phyloP scores from a whole-genome alignment of 139 green algal genomes.

The Desmodesmus armatus region DNA sequence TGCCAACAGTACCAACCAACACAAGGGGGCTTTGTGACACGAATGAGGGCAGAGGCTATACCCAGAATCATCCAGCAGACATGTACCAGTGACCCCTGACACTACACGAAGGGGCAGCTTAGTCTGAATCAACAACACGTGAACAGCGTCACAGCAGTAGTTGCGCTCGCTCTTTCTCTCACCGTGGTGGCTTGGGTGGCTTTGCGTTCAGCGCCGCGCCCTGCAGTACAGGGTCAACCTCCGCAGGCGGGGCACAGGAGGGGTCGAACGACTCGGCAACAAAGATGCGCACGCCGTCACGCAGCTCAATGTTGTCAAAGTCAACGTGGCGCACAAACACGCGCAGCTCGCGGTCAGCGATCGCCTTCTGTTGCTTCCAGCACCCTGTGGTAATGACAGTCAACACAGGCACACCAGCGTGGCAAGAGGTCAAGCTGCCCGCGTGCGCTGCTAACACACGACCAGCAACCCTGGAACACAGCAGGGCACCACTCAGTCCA shows the following conservation, averaged over 20 bases:
- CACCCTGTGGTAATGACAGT: background rate
- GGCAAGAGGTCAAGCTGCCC: background rate
- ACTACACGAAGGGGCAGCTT: too few relatives aligned
- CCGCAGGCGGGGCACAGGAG: conserved; percentile 12
- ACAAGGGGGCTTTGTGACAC: too few relatives aligned
- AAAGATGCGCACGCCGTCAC: conserved; percentile 37
- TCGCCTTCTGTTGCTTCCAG: conserved; percentile 40
- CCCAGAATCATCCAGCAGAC: too few relatives aligned
- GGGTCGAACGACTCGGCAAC: conserved; percentile 28
- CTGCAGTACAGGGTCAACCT: conserved; percentile 23
- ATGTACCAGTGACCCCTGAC: too few relatives aligned
- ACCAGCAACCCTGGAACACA: too few relatives aligned
- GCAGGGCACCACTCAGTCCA: too few relatives aligned
- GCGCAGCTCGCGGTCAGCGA: conserved; percentile 34
- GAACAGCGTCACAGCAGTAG: too few relatives aligned
- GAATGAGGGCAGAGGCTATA: too few relatives aligned
- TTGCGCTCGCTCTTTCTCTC: conserved; percentile 8
- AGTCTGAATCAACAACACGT: too few relatives aligned
- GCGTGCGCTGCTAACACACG: too few relatives aligned
- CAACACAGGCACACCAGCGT: background rate
- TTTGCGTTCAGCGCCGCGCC: conserved; percentile 1
- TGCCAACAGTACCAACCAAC: too few relatives aligned
- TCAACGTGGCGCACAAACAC: conserved; percentile 45
- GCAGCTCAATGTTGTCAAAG: conserved; percentile 34
- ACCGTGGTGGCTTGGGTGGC: conserved; percentile 20